These are phyloP conservation scores for Cavenderia fasciculata DNA, from an alignment of 78 protist genomes.

Conservation along the genomic window DNA sequence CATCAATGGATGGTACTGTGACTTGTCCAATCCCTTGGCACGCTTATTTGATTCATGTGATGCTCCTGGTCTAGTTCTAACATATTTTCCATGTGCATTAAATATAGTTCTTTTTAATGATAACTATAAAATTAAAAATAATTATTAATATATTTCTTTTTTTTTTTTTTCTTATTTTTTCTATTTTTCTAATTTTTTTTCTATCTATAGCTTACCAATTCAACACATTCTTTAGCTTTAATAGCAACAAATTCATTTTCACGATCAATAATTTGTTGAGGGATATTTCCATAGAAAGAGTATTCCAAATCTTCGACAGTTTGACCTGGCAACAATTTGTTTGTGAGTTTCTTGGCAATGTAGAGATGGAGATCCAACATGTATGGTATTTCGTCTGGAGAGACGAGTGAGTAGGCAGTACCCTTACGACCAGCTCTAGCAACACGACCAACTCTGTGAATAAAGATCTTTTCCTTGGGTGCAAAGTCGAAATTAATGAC, in stretches of 20 bases:
- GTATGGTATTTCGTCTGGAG: conserved; percentile 96
- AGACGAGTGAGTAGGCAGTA: conserved; percentile 90
- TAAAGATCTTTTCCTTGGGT: conserved; percentile 96
- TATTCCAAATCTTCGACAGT: not conserved
- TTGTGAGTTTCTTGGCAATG: conserved; percentile 77
- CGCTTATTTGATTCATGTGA: conserved; percentile 78
- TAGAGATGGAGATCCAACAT: conserved; percentile 90
- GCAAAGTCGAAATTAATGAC: conserved; percentile 99
- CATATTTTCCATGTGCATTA: conserved; percentile 87
- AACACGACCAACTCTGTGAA: conserved; percentile 99
- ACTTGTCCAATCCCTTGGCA: conserved; percentile 34
- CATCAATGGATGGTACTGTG: conserved; percentile 13
- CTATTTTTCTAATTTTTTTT: too few species aligned
- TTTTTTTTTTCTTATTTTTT: too few species aligned
- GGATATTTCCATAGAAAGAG: conserved; percentile 64
- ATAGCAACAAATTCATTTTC: conserved; percentile 26
- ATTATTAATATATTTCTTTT: too few species aligned
- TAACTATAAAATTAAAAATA: not conserved
- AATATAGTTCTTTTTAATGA: conserved; percentile 22
- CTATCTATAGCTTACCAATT: not conserved
- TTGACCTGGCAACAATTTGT: conserved; percentile 14
- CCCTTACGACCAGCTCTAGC: conserved; percentile 99
- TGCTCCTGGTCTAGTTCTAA: conserved; percentile 83
- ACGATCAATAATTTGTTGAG: conserved; percentile 33
- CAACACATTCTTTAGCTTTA: conserved; percentile 23